Conservation (phyloP, 345 rosid genomes). For the Citrus trifoliata region DNA sequence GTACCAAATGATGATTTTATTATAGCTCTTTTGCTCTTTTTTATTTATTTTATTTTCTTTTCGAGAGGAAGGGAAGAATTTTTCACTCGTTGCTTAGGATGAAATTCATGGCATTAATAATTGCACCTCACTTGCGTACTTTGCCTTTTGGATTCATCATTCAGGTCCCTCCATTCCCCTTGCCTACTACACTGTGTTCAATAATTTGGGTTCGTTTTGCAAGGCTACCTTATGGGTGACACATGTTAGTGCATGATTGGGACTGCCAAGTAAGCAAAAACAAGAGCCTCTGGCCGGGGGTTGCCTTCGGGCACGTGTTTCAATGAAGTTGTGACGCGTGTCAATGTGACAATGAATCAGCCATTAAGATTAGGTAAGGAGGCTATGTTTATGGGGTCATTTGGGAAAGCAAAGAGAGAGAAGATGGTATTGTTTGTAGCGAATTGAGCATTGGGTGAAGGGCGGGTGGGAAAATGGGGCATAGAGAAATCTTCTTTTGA, state of each 20-base stretch:
- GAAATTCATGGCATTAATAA: constrained; percentile 76
- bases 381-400: neutral
- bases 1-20: constrained; percentile 18
- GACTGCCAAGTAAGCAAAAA: constrained; percentile 32
- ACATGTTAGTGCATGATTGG: constrained; percentile 51
- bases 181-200: constrained; percentile 29
- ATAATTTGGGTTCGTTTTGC: constrained; percentile 28
- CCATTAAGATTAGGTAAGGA: constrained; percentile 6
- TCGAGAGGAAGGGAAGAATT: neutral
- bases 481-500: constrained; percentile 30
- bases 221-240: constrained; percentile 30
- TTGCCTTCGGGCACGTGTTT: constrained; percentile 17
- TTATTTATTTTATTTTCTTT: too few species aligned
- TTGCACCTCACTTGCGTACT: constrained; percentile 65
- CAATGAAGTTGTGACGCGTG: constrained; percentile 28
- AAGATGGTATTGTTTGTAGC: constrained; percentile 15
- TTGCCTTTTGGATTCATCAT: constrained; percentile 70
- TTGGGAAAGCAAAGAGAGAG: constrained; percentile 3
- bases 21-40: neutral
- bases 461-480: constrained; percentile 16
- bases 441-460: constrained; percentile 24
- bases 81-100: constrained; percentile 35
- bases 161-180: constrained; percentile 40
- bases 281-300: constrained; percentile 19
- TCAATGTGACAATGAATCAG: neutral